A percentile compares a stretch with the other conserved stretches of the same genome.
These are phyloP conservation scores for Stagonosporopsis cucurbitacearum DNA, from an alignment of 2,329 filamentous ascomycete genomes.

Conservation along the genomic window DNA sequence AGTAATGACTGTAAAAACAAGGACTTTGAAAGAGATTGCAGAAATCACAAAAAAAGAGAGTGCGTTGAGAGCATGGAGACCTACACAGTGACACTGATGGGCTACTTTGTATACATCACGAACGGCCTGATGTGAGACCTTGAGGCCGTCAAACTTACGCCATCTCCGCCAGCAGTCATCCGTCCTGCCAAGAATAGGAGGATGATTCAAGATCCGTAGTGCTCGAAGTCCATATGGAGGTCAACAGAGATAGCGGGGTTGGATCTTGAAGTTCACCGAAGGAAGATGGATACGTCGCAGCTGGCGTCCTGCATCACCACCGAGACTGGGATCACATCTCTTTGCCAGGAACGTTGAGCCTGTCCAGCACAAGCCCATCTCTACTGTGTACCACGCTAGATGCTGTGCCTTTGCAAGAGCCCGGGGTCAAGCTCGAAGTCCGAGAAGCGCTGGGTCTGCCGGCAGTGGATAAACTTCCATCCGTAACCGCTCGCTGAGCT, in stretches of 20 bases:
- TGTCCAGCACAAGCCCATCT: too few species aligned
- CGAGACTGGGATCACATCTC: too few species aligned
- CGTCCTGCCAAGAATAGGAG: constrained; percentile 6
- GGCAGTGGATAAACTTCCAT: background rate
- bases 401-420: background rate
- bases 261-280: background rate
- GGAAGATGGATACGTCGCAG: background rate
- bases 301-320: too few species aligned
- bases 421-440: background rate
- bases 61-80: background rate
- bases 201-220: constrained; percentile 5
- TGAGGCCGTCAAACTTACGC: background rate
- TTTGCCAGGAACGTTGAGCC: too few species aligned
- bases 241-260: background rate
- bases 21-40: background rate
- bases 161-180: constrained; percentile 6
- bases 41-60: background rate
- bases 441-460: background rate
- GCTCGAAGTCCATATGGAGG: constrained; percentile 1
- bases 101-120: constrained; percentile 6
- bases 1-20: background rate
- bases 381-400: too few species aligned
- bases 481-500: background rate
- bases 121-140: constrained; percentile 10
- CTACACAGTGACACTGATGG: background rate